A percentile compares a stretch with the other conserved stretches of the same genome.
phyloP scores from a whole-genome alignment of 2,329 filamentous ascomycete genomes.

The Laburnicola sp. region DNA sequence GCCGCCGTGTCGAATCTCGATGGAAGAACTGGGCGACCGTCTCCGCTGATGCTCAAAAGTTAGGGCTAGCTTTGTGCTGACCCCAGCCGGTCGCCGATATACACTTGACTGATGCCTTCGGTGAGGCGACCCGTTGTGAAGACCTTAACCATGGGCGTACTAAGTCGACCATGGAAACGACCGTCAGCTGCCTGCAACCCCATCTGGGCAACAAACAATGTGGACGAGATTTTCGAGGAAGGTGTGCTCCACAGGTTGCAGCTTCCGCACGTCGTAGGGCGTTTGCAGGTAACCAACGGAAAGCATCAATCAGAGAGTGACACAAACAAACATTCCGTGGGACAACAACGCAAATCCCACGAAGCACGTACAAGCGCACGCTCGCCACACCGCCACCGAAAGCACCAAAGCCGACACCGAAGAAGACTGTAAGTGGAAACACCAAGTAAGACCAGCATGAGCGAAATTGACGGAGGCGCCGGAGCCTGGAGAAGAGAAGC shows the following conservation, averaged over 20 bases:
- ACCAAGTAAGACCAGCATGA: neutral
- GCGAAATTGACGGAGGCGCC: no score
- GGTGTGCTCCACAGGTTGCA: neutral
- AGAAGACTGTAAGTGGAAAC: neutral
- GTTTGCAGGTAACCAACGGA: neutral
- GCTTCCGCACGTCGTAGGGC: neutral
- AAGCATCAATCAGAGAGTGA: neutral
- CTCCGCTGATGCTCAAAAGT: neutral
- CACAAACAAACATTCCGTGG: conserved; percentile 6
- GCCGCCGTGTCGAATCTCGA: conserved; percentile 4
- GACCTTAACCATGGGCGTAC: no score
- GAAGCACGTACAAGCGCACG: no score
- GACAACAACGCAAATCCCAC: no score
- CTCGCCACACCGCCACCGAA: no score
- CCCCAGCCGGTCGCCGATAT: neutral
- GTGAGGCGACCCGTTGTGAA: no score
- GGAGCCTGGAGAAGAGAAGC: no score
- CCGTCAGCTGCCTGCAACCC: no score
- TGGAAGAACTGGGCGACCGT: neutral
- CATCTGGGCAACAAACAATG: no score
- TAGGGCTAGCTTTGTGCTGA: neutral
- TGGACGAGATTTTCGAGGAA: no score
- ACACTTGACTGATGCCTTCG: neutral
- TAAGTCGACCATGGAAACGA: no score
- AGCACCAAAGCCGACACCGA: no score